A percentile compares a stretch with the other conserved stretches of the same genome.
phyloP scores from a whole-genome alignment of 257 asterid species.

The Apocynum venetum region DNA sequence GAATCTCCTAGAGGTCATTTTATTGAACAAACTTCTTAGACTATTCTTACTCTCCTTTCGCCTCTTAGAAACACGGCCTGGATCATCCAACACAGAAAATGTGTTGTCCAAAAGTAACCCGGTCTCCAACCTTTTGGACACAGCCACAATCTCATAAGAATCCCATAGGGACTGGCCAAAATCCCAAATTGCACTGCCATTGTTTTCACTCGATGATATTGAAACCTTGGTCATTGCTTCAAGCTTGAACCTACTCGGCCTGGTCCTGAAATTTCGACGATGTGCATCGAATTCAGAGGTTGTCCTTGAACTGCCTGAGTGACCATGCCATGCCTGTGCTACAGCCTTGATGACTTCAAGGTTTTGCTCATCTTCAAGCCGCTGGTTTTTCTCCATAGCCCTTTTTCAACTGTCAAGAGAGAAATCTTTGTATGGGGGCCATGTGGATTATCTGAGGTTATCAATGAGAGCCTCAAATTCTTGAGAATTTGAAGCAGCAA shows the following conservation, averaged over 20 bases:
- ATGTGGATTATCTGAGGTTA: slow-evolving; percentile 9
- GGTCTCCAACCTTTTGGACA: slow-evolving; percentile 63
- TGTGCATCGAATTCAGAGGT: slow-evolving; percentile 62
- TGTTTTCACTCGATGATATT: slow-evolving; percentile 5
- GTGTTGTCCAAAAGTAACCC: slow-evolving; percentile 46
- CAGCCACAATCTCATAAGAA: slow-evolving; percentile 71
- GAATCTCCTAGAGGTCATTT: slow-evolving; percentile 37
- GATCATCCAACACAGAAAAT: slow-evolving; percentile 24
- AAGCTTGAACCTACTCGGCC: slow-evolving; percentile 65
- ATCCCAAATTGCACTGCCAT: slow-evolving; percentile 52
- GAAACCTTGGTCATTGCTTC: slow-evolving; percentile 42
- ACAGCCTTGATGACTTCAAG: slow-evolving; percentile 76
- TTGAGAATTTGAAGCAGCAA: not conserved
- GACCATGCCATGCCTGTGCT: slow-evolving; percentile 90
- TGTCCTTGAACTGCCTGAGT: slow-evolving; percentile 36
- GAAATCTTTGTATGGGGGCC: slow-evolving; percentile 17
- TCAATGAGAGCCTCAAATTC: slow-evolving; percentile 8
- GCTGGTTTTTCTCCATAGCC: slow-evolving; percentile 19
- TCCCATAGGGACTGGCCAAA: slow-evolving; percentile 81
- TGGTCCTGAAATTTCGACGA: slow-evolving; percentile 42
- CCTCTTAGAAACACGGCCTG: slow-evolving; percentile 25
- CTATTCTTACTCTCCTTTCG: slow-evolving; percentile 65
- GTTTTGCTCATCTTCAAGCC: slow-evolving; percentile 21
- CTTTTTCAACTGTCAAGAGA: not conserved
- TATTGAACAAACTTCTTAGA: slow-evolving; percentile 59